phyloP scores from a whole-genome alignment of 352 stramenopile species.

The Globisporangium nodosum region DNA sequence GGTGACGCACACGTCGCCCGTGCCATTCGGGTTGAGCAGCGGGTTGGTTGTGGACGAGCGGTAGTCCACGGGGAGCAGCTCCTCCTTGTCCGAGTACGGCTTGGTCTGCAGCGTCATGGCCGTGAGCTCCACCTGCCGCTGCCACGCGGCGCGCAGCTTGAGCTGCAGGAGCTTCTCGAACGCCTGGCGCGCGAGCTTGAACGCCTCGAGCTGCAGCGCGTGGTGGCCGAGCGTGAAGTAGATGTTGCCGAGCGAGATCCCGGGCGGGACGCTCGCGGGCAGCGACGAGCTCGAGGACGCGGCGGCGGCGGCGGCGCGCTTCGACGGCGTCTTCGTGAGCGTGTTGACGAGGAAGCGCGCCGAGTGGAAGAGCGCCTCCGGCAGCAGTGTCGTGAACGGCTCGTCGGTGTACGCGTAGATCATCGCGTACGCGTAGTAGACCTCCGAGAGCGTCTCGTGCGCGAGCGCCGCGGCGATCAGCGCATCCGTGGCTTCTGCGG shows the following conservation, averaged over 20 bases:
- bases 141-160: constrained; percentile 82
- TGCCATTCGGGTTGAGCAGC: constrained; percentile 86
- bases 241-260: constrained; percentile 88
- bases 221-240: constrained; percentile 95
- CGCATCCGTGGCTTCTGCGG: constrained; percentile 10
- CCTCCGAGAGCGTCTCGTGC: constrained; percentile 75
- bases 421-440: constrained; percentile 93
- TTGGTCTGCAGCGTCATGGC: constrained; percentile 91
- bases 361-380: constrained; percentile 91
- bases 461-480: constrained; percentile 36
- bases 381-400: constrained; percentile 90
- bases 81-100: constrained; percentile 90
- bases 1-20: constrained; percentile 88
- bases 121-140: constrained; percentile 87
- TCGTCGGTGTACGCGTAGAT: constrained; percentile 93
- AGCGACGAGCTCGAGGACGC: constrained; percentile 7
- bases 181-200: constrained; percentile 89
- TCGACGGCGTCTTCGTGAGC: constrained; percentile 29
- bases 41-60: constrained; percentile 91
- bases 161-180: constrained; percentile 93
- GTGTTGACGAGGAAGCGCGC: constrained; percentile 92
- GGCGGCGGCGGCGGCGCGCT: not conserved
- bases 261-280: constrained; percentile 35
- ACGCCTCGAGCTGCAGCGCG: constrained; percentile 86
- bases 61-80: constrained; percentile 94